These are phyloP conservation scores for Chrysochromulina tobinii DNA, from an alignment of 78 protist genomes.

Conservation along the genomic window DNA sequence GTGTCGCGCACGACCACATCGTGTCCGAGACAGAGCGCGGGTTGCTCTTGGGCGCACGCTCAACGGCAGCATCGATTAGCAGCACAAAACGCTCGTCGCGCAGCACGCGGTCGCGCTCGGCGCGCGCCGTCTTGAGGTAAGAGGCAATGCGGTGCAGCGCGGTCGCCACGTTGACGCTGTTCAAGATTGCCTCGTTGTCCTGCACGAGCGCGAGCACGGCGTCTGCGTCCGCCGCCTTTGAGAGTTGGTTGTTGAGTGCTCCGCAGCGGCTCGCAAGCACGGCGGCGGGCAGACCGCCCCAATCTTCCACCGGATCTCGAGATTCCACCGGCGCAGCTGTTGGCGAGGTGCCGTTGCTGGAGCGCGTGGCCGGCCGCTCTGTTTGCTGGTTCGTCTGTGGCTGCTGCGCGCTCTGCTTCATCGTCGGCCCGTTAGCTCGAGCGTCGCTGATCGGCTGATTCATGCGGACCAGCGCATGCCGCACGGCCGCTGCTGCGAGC, in stretches of 20 bases:
- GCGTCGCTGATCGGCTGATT: too few relatives aligned
- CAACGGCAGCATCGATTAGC: neutral
- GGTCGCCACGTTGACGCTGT: neutral
- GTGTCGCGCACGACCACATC: neutral
- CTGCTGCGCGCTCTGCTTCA: too few relatives aligned
- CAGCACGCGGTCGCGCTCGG: neutral
- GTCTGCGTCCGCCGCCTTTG: neutral
- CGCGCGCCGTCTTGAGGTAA: neutral
- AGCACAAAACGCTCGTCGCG: constrained; percentile 4
- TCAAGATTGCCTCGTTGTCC: neutral
- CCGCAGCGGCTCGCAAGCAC: too few relatives aligned
- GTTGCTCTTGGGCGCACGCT: neutral
- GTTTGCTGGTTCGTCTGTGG: too few relatives aligned
- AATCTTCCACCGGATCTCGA: too few relatives aligned
- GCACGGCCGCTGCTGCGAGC: too few relatives aligned
- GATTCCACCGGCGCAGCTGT: too few relatives aligned
- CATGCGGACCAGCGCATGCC: too few relatives aligned
- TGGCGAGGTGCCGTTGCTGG: too few relatives aligned
- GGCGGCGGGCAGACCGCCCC: too few relatives aligned
- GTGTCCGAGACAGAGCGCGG: neutral
- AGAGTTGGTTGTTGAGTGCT: neutral
- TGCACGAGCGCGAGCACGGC: neutral
- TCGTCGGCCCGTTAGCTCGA: too few relatives aligned
- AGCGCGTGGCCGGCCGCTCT: too few relatives aligned
- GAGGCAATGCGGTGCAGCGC: neutral